Evolutionary conservation across 2,329 filamentous ascomycete species (phyloP).

Genomic region (Aspergillus sp.): DNA sequence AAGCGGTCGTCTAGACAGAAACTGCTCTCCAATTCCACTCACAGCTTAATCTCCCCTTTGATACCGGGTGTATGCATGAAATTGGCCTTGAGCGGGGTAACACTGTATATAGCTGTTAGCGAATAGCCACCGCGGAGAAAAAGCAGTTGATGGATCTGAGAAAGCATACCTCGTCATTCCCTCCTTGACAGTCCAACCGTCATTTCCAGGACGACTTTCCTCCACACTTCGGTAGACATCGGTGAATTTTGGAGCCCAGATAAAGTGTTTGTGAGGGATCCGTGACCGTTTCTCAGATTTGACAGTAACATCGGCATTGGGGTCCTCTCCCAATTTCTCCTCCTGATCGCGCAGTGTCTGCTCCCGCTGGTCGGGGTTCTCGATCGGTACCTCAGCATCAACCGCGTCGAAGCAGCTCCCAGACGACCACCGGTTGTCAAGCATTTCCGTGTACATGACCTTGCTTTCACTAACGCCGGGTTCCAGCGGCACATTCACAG

Average conservation of each 20-base stretch:
- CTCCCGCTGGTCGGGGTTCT: constrained; percentile 66
- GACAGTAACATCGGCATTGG: constrained; percentile 22
- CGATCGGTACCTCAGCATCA: constrained; percentile 61
- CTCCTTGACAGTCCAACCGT: constrained; percentile 89
- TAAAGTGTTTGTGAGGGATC: constrained; percentile 83
- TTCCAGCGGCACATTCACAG: constrained; percentile 83
- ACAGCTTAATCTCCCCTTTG: constrained; percentile 76
- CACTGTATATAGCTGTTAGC: constrained; percentile 50
- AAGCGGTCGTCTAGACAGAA: constrained; percentile 21
- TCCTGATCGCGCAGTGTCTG: constrained; percentile 68
- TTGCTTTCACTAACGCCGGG: constrained; percentile 70
- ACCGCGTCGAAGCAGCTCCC: constrained; percentile 85
- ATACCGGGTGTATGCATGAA: constrained; percentile 75
- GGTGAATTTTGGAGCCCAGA: constrained; percentile 84
- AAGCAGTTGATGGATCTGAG: background rate
- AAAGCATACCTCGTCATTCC: constrained; percentile 72
- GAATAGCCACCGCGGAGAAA: background rate
- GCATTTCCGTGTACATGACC: constrained; percentile 78
- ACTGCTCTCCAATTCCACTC: constrained; percentile 53
- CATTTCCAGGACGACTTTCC: constrained; percentile 74
- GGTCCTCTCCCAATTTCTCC: constrained; percentile 37
- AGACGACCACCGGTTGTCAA: constrained; percentile 88
- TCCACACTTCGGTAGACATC: constrained; percentile 90
- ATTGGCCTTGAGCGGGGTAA: constrained; percentile 88
- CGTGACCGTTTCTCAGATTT: constrained; percentile 38